Evolutionary conservation across 2,329 filamentous ascomycete species (phyloP).

Genomic region (Metarhizium guizhouense): DNA sequence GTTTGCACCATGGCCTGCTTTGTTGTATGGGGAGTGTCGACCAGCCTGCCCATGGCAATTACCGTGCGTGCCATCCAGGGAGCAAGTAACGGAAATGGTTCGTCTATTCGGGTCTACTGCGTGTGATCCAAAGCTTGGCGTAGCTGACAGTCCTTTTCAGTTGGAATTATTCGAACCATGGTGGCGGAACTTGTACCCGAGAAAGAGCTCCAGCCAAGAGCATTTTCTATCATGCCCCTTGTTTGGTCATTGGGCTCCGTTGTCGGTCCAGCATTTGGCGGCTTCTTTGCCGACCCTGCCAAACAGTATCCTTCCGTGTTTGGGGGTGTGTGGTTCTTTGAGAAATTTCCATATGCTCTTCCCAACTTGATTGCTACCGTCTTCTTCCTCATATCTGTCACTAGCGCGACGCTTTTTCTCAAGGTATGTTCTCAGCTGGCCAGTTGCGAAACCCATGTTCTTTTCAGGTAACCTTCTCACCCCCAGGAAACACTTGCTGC

Average conservation of each 20-base stretch:
- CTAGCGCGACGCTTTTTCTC: slow-evolving; percentile 69
- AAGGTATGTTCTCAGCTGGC: slow-evolving; percentile 32
- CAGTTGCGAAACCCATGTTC: not conserved
- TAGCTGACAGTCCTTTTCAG: slow-evolving; percentile 24
- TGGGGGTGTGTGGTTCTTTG: slow-evolving; percentile 57
- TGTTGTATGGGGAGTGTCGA: slow-evolving; percentile 76
- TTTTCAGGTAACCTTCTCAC: not conserved
- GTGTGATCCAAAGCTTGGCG: not conserved
- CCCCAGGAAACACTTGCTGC: slow-evolving; percentile 69
- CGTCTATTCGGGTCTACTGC: slow-evolving; percentile 14
- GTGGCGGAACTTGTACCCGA: slow-evolving; percentile 89
- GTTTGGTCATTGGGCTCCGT: slow-evolving; percentile 82
- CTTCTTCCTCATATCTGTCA: slow-evolving; percentile 71
- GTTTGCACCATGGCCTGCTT: slow-evolving; percentile 74
- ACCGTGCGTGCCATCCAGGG: slow-evolving; percentile 69
- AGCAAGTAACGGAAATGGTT: slow-evolving; percentile 75
- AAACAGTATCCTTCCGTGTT: slow-evolving; percentile 66
- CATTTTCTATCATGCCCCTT: slow-evolving; percentile 89
- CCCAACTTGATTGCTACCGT: slow-evolving; percentile 72
- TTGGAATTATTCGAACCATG: slow-evolving; percentile 86
- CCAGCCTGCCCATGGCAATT: slow-evolving; percentile 71
- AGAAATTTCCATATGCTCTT: slow-evolving; percentile 69
- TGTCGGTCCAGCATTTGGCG: slow-evolving; percentile 81
- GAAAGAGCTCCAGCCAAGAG: slow-evolving; percentile 74
- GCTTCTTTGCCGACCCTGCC: slow-evolving; percentile 73